phyloP scores from a whole-genome alignment of 768 basidiomycete species.

The Boletus rubescentipes region DNA sequence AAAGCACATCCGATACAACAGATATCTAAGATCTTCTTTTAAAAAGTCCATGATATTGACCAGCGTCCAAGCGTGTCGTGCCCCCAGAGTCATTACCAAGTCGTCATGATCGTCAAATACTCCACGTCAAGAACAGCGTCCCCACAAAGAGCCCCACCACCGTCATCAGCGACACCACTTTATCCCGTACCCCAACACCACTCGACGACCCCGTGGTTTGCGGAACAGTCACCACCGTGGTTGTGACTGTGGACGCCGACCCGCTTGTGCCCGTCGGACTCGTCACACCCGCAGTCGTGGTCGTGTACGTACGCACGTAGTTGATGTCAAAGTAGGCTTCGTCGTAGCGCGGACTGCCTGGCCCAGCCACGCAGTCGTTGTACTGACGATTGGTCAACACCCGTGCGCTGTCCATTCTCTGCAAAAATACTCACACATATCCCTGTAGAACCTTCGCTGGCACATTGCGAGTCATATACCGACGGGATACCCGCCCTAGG shows the following conservation, averaged over 20 bases:
- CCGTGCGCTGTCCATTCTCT: neutral
- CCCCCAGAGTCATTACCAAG: neutral
- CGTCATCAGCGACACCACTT: neutral
- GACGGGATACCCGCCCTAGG: slow-evolving; percentile 49
- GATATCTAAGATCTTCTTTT: too few species aligned
- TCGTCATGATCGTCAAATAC: neutral
- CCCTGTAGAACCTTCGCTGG: slow-evolving; percentile 37
- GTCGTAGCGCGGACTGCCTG: slow-evolving; percentile 55
- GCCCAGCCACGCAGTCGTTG: slow-evolving; percentile 53
- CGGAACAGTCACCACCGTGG: neutral
- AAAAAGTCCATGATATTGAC: neutral
- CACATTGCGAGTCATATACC: slow-evolving; percentile 45
- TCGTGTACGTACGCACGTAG: slow-evolving; percentile 61
- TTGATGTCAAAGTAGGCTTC: slow-evolving; percentile 66
- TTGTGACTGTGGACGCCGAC: neutral
- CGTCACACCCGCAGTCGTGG: slow-evolving; percentile 3
- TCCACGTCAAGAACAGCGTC: slow-evolving; percentile 4
- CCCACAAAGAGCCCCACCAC: neutral
- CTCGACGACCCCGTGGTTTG: neutral
- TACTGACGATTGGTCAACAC: slow-evolving; percentile 36
- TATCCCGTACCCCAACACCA: neutral
- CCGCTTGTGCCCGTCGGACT: slow-evolving; percentile 4
- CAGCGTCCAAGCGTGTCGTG: neutral
- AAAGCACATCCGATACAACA: too few species aligned
- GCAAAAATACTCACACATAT: slow-evolving; percentile 37